These are phyloP conservation scores for Porodaedalea pini DNA, from an alignment of 1,284 basidiomycete genomes.

Conservation along the genomic window DNA sequence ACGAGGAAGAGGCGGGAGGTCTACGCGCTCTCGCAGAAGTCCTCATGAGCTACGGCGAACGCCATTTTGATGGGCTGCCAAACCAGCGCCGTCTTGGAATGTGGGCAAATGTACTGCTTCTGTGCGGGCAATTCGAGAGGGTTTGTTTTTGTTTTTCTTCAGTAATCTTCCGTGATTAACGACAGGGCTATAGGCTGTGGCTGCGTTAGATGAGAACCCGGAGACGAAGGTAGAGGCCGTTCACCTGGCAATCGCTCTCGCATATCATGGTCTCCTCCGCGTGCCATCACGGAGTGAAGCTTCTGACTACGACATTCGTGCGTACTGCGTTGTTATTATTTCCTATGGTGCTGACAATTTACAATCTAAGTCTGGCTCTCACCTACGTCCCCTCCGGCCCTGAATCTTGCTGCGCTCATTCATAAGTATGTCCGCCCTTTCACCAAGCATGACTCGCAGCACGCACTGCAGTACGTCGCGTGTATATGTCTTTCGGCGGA, in stretches of 20 bases:
- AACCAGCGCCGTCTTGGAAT: conserved; percentile 57
- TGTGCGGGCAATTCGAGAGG: conserved; percentile 93
- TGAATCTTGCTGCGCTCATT: conserved; percentile 84
- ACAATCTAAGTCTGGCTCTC: conserved; percentile 56
- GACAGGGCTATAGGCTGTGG: conserved; percentile 61
- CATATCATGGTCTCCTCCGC: conserved; percentile 91
- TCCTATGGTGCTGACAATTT: conserved; percentile 1
- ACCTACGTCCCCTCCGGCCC: conserved; percentile 56
- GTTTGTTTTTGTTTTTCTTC: conserved; percentile 40
- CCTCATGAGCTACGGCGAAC: conserved; percentile 83
- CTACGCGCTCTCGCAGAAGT: conserved; percentile 79
- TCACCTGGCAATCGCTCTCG: conserved; percentile 87
- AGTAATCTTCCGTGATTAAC: conserved; percentile 8
- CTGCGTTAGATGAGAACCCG: conserved; percentile 84
- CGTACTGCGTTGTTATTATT: conserved; percentile 31
- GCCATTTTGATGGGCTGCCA: conserved; percentile 79
- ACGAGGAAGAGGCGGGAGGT: conserved; percentile 77
- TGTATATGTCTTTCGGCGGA: conserved; percentile 83
- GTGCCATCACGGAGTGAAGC: conserved; percentile 76
- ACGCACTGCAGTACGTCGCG: conserved; percentile 95
- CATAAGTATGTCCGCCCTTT: conserved; percentile 94
- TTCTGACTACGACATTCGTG: conserved; percentile 79
- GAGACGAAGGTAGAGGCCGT: conserved; percentile 93
- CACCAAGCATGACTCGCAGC: conserved; percentile 86
- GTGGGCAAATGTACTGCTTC: conserved; percentile 89